Evolutionary conservation across 1,284 basidiomycete species (phyloP).

Genomic region (Phenoliferia sp.): DNA sequence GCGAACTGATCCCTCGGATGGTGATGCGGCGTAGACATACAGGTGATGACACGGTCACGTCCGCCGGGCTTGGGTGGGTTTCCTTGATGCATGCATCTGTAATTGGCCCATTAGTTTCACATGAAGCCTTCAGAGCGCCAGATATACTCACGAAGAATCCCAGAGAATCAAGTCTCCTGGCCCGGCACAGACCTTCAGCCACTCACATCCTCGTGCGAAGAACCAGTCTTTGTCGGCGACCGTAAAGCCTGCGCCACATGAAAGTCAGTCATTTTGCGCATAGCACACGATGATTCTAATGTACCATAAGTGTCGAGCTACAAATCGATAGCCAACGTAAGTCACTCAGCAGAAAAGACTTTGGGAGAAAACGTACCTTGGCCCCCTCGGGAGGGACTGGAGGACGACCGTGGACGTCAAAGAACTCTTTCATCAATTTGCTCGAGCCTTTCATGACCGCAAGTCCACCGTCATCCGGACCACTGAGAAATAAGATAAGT

Average conservation of each 20-base stretch:
- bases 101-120: not conserved
- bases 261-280: not conserved
- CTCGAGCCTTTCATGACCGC: conserved; percentile 43
- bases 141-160: conserved; percentile 8
- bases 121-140: too few species aligned
- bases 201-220: conserved; percentile 16
- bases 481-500: conserved; percentile 25
- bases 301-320: not conserved
- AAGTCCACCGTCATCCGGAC: conserved; percentile 45
- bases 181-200: conserved; percentile 13
- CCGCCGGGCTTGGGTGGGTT: not conserved
- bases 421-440: conserved; percentile 41
- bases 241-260: not conserved
- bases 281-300: not conserved
- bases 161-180: conserved; percentile 21
- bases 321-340: not conserved
- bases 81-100: conserved; percentile 18
- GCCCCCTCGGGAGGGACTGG: not conserved
- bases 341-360: not conserved
- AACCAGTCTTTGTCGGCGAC: conserved; percentile 16
- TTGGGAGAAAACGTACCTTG: not conserved
- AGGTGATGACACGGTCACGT: not conserved
- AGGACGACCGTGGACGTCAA: conserved; percentile 38
- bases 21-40: not conserved
- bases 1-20: not conserved